Base-by-base conservation (phyloP, 2,329 filamentous ascomycete species). In the Emmonsiellopsis sp. region DNA sequence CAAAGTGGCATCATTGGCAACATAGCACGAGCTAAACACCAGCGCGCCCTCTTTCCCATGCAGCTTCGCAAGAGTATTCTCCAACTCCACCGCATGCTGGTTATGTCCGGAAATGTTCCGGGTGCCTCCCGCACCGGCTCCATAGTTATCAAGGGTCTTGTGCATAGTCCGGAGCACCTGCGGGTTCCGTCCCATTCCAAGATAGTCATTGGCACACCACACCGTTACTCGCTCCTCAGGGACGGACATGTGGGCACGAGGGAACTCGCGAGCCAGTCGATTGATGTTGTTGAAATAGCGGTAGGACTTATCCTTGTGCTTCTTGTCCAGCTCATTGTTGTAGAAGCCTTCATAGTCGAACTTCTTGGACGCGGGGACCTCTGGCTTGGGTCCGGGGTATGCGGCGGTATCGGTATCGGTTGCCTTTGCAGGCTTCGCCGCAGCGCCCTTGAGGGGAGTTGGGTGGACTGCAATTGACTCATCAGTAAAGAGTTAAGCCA, bases 231-330 rank as follows among this genome's bases (percentile, higher is more conserved):
- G 83, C 60, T 96, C 89, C 55, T 92, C 85, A 65, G 83, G 81
- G 55, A 79, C 83, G 13, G 87, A 81, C 79, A 94, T 95, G 71
- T 98, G 93, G 45, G 93, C 93, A 59, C 87, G 88, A 33, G 93
- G 93, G 58, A 98, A 98, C 60, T 97, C 89, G 74, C 93, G 88
- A 60, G 93, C 93, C 56, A 98, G 80, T 37, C 93, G 90, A 68
- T 98, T 98, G 83, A 98, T 98, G 78, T 98, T 98, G 80, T 98
- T 98, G 79, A 98, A 98, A 77, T 97, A 97, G 67, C 93, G 88
- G 77, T 98, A 98, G 51, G 91, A 96, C 77, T 96, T 97, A 80
- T 98, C 93, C 79, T 95, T 91, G 80, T 95, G 93, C 77, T 98
- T 98, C 82, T 96, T 97, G 63, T 96, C 89, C 61, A 98, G 74